Evolutionary conservation across 2,329 filamentous ascomycete genomes (phyloP).

Genomic region (Cytospora leucostoma): DNA sequence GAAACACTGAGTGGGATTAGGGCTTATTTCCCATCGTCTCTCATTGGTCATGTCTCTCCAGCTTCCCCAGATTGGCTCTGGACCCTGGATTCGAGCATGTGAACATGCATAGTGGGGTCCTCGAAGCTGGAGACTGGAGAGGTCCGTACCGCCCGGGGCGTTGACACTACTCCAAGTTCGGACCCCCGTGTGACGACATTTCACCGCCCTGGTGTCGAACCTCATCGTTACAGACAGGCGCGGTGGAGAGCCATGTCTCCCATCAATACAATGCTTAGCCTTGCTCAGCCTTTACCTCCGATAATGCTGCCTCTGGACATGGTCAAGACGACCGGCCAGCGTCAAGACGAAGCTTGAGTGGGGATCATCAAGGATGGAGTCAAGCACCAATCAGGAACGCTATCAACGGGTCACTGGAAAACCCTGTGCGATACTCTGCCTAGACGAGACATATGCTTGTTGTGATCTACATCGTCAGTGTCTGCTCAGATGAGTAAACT

Average conservation of each 20-base stretch:
- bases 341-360: not conserved
- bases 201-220: not conserved
- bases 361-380: not conserved
- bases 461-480: not conserved
- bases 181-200: not conserved
- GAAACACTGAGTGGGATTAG: slow-evolving; percentile 1
- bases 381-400: not conserved
- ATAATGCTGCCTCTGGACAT: not conserved
- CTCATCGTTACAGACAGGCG: not conserved
- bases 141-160: not conserved
- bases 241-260: not conserved
- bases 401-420: not conserved
- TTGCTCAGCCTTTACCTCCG: not conserved
- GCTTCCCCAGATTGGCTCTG: slow-evolving; percentile 17
- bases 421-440: slow-evolving; percentile 2
- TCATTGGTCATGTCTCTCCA: slow-evolving; percentile 11
- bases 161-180: not conserved
- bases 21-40: not conserved
- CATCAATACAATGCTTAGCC: not conserved
- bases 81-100: slow-evolving; percentile 14
- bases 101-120: slow-evolving; percentile 13
- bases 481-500: slow-evolving; percentile 25
- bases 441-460: not conserved
- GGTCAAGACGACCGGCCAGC: not conserved
- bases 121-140: not conserved